Evolutionary conservation across 495 filamentous ascomycete species (phyloP), one percentile per base, ranked within the genome.

Genomic region (Penicillium chermesinum): DNA sequence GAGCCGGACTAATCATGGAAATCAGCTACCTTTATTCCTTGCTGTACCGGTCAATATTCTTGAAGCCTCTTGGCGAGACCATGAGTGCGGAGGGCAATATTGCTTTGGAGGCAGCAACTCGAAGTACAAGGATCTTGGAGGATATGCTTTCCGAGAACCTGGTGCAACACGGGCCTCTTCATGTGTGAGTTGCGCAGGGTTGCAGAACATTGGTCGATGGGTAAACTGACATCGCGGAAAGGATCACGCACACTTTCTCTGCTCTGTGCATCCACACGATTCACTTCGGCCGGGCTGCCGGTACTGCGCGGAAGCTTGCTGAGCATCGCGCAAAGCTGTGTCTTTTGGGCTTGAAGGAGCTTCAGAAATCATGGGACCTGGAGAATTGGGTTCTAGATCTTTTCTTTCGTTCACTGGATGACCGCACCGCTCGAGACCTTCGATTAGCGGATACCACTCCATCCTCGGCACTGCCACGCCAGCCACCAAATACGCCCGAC

Each of bases 201-300:
- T 34, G 1, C 16, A 17, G 2, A n/a, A n/a, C n/a, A n/a, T n/a
- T n/a, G n/a, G n/a, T n/a, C n/a, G n/a, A 6, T 8, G 6, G 13
- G 15, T 13, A 4, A n/a, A 3, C 13, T 38, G 2, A 32, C 27
- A 16, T 36, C 39, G 51, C 36, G 52, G 38, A 1, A 36, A 75
- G 70, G 40, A 76, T 73, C 20, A 74, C 72, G 0, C 72, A 72
- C 53, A 60, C 70, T 13, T 76, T 76, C 46, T 68, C 70, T 20
- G 65, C 72, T 7, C 51, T 76, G 4, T 76, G 72, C 42, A 73
- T 74, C 49, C 72, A 74, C 44, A 73, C 72, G 3, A 71, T 76
- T 18, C 61, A 66, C 41, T 68, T 69, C 45, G 64, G 65, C 10
- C 65, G 72, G 18, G 59, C 61, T 0, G 53, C 58, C 7, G 61